phyloP scores from a whole-genome alignment of 2,329 filamentous ascomycete species.

The Neopestalotiopsis clavispora region DNA sequence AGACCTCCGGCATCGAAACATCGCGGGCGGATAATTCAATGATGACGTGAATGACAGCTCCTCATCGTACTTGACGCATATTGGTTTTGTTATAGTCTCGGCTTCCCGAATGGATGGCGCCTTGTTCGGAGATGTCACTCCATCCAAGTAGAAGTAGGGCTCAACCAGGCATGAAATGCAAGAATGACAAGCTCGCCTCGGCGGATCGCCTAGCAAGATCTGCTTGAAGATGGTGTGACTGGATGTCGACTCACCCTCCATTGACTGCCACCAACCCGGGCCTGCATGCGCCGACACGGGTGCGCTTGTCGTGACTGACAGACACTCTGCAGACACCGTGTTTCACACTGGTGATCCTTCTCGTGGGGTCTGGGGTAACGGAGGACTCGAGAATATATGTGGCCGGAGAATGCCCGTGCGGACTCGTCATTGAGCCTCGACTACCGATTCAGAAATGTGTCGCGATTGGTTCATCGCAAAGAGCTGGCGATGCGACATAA shows the following conservation, averaged over 20 bases:
- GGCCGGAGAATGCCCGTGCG: neutral
- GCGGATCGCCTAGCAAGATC: neutral
- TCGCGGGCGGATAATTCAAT: neutral
- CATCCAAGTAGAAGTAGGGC: neutral
- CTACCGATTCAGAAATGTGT: neutral
- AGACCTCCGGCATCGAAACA: neutral
- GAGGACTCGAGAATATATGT: conserved; percentile 8
- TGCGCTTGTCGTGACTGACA: neutral
- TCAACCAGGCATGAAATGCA: neutral
- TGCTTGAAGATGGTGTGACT: neutral
- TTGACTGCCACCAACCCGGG: neutral
- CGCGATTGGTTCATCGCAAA: conserved; percentile 23
- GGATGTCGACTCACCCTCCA: neutral
- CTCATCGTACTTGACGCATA: neutral
- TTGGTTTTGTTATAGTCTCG: neutral
- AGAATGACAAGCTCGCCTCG: neutral
- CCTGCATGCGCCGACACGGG: neutral
- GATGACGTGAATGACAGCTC: neutral
- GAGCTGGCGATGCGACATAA: neutral
- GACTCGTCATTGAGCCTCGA: neutral
- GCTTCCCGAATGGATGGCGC: neutral
- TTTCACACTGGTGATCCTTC: conserved; percentile 8
- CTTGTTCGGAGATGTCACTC: neutral
- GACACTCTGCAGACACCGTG: neutral
- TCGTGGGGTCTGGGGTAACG: conserved; percentile 2